A percentile compares a stretch with the other conserved stretches of the same genome.
Conservation (phyloP, 345 rosid species). For the Diplotaxis tenuifolia region DNA sequence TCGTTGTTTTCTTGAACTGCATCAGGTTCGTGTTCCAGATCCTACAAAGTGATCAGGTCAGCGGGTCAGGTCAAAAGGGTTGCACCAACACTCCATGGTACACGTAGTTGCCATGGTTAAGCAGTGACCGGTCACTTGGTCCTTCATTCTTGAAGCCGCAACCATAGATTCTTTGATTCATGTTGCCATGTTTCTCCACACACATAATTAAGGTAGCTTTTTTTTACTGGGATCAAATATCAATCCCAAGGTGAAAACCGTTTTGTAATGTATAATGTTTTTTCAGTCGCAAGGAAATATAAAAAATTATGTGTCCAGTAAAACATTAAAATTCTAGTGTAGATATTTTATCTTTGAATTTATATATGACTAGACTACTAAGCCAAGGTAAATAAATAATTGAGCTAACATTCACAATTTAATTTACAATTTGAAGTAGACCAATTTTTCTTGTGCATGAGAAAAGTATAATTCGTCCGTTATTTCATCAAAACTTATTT, state of each 20-base stretch:
- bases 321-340: too few relatives aligned
- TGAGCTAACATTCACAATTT: neutral
- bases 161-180: constrained; percentile 16
- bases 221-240: neutral
- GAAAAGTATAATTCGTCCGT: too few relatives aligned
- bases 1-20: constrained; percentile 7
- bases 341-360: too few relatives aligned
- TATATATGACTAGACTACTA: neutral
- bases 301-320: too few relatives aligned
- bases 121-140: neutral
- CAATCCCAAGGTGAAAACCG: neutral
- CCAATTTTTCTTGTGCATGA: too few relatives aligned
- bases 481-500: too few relatives aligned
- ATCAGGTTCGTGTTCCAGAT: constrained; percentile 20
- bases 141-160: neutral
- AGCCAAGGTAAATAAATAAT: neutral
- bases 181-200: too few relatives aligned
- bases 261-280: too few relatives aligned
- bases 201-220: neutral
- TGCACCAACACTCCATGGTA: constrained; percentile 32
- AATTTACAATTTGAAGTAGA: too few relatives aligned
- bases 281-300: too few relatives aligned
- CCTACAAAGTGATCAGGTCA: constrained; percentile 18
- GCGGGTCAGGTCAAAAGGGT: constrained; percentile 24
- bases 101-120: constrained; percentile 14